Percentiles rank a stretch among this genome's conserved stretches.
phyloP scores from a whole-genome alignment of 2,329 filamentous ascomycete genomes.

The Teratosphaeria viscida region DNA sequence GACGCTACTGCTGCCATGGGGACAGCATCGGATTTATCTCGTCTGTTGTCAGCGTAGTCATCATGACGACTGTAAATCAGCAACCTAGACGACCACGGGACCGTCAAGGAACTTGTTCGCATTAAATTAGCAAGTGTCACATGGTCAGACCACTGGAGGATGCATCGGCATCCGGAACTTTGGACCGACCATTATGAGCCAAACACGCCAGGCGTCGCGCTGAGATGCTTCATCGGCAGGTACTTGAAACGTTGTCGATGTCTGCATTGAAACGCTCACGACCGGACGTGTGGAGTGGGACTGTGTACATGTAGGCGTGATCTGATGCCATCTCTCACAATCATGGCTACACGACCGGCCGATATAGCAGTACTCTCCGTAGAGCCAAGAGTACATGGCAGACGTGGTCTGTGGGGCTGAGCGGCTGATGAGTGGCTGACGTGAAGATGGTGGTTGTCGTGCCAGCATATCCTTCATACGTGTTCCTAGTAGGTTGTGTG shows the following conservation, averaged over 20 bases:
- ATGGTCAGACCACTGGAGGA: not conserved
- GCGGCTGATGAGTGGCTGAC: no score
- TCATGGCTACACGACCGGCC: not conserved
- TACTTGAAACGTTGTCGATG: not conserved
- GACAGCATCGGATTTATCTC: no score
- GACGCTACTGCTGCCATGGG: not conserved
- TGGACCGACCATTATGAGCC: not conserved
- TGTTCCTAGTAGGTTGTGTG: not conserved
- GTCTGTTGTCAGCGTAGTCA: not conserved
- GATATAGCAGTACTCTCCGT: not conserved
- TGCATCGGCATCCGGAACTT: not conserved
- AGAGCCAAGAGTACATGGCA: not conserved
- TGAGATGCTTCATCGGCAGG: not conserved
- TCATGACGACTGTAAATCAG: not conserved
- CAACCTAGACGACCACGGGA: not conserved
- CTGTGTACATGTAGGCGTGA: not conserved
- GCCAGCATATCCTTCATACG: not conserved
- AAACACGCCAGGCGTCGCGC: no score
- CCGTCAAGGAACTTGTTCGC: not conserved
- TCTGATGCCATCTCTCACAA: not conserved
- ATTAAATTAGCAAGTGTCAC: not conserved
- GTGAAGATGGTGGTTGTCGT: no score
- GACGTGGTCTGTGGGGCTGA: no score
- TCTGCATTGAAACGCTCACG: not conserved
- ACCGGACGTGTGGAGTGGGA: not conserved